Base-by-base conservation (phyloP, 1,284 basidiomycete genomes). In the Ganoderma boninense region DNA sequence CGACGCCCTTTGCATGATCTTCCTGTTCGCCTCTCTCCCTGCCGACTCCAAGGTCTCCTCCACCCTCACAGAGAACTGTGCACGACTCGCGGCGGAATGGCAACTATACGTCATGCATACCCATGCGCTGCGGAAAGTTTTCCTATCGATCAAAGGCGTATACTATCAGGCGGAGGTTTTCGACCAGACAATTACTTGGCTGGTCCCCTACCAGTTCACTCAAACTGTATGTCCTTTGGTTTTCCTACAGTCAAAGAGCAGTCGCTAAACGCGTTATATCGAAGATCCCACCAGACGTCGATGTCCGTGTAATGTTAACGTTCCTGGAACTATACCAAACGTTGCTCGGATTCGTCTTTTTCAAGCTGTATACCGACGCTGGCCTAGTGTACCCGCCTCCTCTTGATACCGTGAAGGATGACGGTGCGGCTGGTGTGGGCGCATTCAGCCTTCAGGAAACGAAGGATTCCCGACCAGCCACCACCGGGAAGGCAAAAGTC, bases 281-380 rank as follows among this genome's bases (percentile, higher is more conserved):
- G n/a, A 75, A 97, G 95, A 92, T 98, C 70, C 98, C 98, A 10
- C 82, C 91, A 62, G 97, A 99, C 79, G 97, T 99, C 73, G 98
- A 99, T 82, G 95, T 98, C 79, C 93, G 98, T 64, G 97, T 99
- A 67, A 98, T 99, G 93, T 84, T 98, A 75, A 99, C 98, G 14
- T 99, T 99, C 87, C 85, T 99, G 78, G 98, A 99, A 82, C 89
- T 99, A 11, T 99, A 99, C 83, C 97, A 99, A 83, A 99, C 97
- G 1, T 84, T 99, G 16, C 90, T 98, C 60, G 95, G 96, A 23
- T 99, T 99, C 78, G 94, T 97, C 16, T 92, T 98, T 78, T 99
- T 96, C 90, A 98, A 98, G 84, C 89, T 99, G 29, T 99, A 97
- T 84, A 93, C 95, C n/a, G 97, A 98, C 78, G 89, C 90, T 66